phyloP scores from a whole-genome alignment of 2,329 filamentous ascomycete genomes.

The Pestalotiopsis sp. region DNA sequence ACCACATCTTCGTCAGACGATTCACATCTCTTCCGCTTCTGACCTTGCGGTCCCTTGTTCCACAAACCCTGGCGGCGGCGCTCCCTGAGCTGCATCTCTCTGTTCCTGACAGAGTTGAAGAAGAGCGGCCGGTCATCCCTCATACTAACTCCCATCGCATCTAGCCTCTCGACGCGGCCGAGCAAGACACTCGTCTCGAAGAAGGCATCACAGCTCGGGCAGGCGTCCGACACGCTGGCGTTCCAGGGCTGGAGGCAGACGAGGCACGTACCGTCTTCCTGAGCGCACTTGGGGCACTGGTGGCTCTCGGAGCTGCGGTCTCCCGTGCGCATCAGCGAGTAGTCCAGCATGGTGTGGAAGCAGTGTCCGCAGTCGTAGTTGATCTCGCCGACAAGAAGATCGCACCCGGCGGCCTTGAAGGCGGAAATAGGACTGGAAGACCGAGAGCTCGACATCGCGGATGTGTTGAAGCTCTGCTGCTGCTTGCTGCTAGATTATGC shows the following conservation, averaged over 20 bases:
- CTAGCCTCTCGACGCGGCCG: background rate
- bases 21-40: no score
- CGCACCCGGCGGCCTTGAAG: background rate
- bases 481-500: background rate
- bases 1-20: no score
- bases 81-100: background rate
- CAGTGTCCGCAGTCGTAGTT: background rate
- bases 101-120: background rate
- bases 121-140: background rate
- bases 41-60: no score
- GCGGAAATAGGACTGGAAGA: background rate
- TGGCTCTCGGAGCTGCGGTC: background rate
- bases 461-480: background rate
- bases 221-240: background rate
- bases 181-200: background rate
- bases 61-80: background rate
- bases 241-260: background rate
- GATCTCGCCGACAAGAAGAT: background rate
- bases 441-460: background rate
- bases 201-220: background rate
- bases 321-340: background rate
- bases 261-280: background rate
- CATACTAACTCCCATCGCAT: background rate
- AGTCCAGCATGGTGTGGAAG: background rate
- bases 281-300: background rate